A percentile compares a stretch with the other conserved stretches of the same genome.
Evolutionary conservation across 2,329 filamentous ascomycete species (phyloP).

Genomic region (Cadophora gregata): DNA sequence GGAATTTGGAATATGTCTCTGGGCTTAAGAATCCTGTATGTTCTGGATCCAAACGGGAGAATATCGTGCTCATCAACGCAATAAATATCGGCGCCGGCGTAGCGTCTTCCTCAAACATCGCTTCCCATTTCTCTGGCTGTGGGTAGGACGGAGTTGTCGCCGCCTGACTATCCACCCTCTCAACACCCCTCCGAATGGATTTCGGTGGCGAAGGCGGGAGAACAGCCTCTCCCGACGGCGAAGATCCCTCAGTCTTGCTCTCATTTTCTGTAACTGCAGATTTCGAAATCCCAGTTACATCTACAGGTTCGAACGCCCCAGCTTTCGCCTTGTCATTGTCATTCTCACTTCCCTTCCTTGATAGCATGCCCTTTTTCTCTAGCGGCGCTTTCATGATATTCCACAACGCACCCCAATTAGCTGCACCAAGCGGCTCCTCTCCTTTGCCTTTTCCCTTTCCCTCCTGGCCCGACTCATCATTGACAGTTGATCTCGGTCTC

Average conservation of each 20-base stretch:
- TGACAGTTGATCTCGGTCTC: slow-evolving; percentile 10
- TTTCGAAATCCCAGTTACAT: neutral
- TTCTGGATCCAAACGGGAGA: slow-evolving; percentile 34
- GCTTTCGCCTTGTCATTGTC: slow-evolving; percentile 5
- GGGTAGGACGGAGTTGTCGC: slow-evolving; percentile 25
- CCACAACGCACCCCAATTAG: slow-evolving; percentile 40
- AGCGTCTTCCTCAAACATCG: slow-evolving; percentile 33
- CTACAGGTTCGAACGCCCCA: neutral
- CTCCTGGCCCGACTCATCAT: slow-evolving; percentile 7
- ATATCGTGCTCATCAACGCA: slow-evolving; percentile 39
- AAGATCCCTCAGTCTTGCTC: neutral
- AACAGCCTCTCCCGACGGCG: slow-evolving; percentile 5
- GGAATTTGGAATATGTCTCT: slow-evolving; percentile 35
- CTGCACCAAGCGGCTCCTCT: slow-evolving; percentile 31
- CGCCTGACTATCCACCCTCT: slow-evolving; percentile 37
- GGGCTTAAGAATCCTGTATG: slow-evolving; percentile 36
- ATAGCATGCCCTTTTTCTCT: slow-evolving; percentile 27
- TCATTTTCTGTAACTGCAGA: slow-evolving; percentile 3
- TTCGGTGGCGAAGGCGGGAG: slow-evolving; percentile 29
- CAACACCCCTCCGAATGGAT: slow-evolving; percentile 34
- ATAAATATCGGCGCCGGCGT: slow-evolving; percentile 35
- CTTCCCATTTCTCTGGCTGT: slow-evolving; percentile 34
- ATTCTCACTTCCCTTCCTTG: slow-evolving; percentile 5
- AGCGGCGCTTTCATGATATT: slow-evolving; percentile 36
- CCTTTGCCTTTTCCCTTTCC: slow-evolving; percentile 9